These are phyloP conservation scores for Aspergillus fructus DNA, from an alignment of 2,329 filamentous ascomycete species.

Conservation along the genomic window DNA sequence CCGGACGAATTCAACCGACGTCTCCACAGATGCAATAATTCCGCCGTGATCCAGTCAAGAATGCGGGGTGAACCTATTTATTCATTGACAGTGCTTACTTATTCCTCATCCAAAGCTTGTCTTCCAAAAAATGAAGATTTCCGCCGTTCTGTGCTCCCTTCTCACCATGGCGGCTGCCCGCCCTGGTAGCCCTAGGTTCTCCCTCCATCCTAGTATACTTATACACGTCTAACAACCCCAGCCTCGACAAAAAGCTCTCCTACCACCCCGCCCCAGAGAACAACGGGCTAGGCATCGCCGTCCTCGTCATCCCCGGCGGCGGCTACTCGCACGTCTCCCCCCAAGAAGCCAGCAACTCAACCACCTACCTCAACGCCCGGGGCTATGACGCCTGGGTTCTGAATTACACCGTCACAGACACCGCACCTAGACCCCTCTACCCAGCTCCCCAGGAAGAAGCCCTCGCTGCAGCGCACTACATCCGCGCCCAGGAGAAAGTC, in stretches of 20 bases:
- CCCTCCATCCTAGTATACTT: background rate
- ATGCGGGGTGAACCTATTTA: background rate
- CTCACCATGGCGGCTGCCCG: too few species aligned
- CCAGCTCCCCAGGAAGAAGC: background rate
- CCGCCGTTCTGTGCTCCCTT: too few species aligned
- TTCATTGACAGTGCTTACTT: background rate
- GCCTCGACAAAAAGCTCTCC: background rate
- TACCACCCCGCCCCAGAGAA: constrained; percentile 1
- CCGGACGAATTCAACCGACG: too few species aligned
- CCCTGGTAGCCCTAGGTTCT: background rate
- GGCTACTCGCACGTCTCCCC: constrained; percentile 3
- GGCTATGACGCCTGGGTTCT: constrained; percentile 7
- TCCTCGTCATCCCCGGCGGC: constrained; percentile 8
- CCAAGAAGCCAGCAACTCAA: background rate
- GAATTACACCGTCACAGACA: background rate
- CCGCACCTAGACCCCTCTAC: background rate
- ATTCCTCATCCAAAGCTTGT: background rate
- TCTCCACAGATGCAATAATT: background rate
- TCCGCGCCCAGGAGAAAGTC: background rate
- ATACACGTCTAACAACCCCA: background rate
- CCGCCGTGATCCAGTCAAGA: too few species aligned
- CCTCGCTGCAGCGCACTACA: background rate
- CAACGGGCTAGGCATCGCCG: background rate
- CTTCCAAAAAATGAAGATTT: too few species aligned
- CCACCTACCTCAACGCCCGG: background rate